Percentiles rank a stretch among this genome's conserved stretches.
Conservation (phyloP, 2,329 filamentous ascomycete genomes). For the Fusarium foetens region DNA sequence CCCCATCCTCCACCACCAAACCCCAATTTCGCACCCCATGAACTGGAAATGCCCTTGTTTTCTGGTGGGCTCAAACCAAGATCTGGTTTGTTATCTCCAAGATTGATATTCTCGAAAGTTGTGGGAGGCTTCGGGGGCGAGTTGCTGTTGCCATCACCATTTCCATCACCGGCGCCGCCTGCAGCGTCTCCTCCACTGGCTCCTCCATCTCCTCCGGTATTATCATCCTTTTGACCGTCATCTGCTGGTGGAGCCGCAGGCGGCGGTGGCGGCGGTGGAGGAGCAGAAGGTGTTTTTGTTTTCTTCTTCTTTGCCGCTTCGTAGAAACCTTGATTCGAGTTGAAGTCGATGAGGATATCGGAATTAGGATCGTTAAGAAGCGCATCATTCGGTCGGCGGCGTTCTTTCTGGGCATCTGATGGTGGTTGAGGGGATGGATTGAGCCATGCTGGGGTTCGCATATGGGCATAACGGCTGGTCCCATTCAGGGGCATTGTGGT, state of each 20-base stretch:
- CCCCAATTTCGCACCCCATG: slow-evolving; percentile 70
- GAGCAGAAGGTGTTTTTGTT: slow-evolving; percentile 49
- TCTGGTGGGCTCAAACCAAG: slow-evolving; percentile 63
- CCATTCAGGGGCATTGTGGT: slow-evolving; percentile 47
- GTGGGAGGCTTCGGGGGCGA: slow-evolving; percentile 45
- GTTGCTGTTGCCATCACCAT: slow-evolving; percentile 56
- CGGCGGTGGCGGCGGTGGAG: slow-evolving; percentile 42
- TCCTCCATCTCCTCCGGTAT: slow-evolving; percentile 45
- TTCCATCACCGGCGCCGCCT: slow-evolving; percentile 39
- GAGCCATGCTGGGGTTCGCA: slow-evolving; percentile 34
- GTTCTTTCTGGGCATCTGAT: slow-evolving; percentile 36
- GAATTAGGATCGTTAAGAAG: slow-evolving; percentile 60
- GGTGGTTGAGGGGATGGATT: slow-evolving; percentile 37
- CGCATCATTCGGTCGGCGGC: slow-evolving; percentile 44
- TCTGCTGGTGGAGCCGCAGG: slow-evolving; percentile 38
- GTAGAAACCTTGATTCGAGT: slow-evolving; percentile 62
- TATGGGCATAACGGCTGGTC: slow-evolving; percentile 47
- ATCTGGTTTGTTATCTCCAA: slow-evolving; percentile 70
- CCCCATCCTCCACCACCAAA: slow-evolving; percentile 54
- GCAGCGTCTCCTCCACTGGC: slow-evolving; percentile 52
- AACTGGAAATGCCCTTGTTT: slow-evolving; percentile 60
- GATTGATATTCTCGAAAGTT: slow-evolving; percentile 68
- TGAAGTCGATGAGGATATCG: slow-evolving; percentile 65
- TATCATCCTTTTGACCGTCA: slow-evolving; percentile 39
- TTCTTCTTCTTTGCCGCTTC: slow-evolving; percentile 66